A percentile compares a stretch with the other conserved stretches of the same genome.
phyloP scores from a whole-genome alignment of 805 yeast genomes.

The Candida dajiaensis region DNA sequence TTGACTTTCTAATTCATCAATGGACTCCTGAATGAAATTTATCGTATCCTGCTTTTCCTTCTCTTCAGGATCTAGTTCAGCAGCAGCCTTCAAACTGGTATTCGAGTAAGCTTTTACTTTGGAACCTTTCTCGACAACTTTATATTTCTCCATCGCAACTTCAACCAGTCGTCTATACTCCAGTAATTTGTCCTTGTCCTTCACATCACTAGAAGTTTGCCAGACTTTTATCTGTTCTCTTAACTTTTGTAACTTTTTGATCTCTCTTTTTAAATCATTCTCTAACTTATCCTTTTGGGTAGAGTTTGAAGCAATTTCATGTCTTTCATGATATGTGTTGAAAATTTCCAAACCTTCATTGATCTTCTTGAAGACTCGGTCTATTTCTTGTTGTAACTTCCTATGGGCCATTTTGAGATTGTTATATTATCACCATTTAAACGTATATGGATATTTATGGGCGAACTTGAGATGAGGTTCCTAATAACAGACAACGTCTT shows the following conservation, averaged over 20 bases:
- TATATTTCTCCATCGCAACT: slow-evolving; percentile 90
- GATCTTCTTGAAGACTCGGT: slow-evolving; percentile 82
- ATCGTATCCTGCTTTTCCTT: slow-evolving; percentile 69
- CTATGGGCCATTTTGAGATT: slow-evolving; percentile 20
- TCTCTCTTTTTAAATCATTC: slow-evolving; percentile 86
- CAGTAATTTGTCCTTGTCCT: slow-evolving; percentile 74
- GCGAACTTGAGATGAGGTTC: not conserved
- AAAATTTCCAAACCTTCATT: slow-evolving; percentile 84
- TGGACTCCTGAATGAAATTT: slow-evolving; percentile 60
- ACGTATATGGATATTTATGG: not conserved
- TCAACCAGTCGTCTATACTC: slow-evolving; percentile 70
- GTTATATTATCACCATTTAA: slow-evolving; percentile 11
- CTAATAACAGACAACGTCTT: not conserved
- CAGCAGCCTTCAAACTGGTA: slow-evolving; percentile 75
- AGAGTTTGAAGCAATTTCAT: slow-evolving; percentile 69
- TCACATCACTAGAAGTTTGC: slow-evolving; percentile 84
- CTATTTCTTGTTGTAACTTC: slow-evolving; percentile 56
- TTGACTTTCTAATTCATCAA: slow-evolving; percentile 79
- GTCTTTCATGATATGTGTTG: slow-evolving; percentile 80
- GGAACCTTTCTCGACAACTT: slow-evolving; percentile 86
- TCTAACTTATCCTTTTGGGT: slow-evolving; percentile 91
- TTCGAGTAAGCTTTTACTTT: slow-evolving; percentile 91
- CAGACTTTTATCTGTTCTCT: slow-evolving; percentile 95
- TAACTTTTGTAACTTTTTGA: slow-evolving; percentile 85
- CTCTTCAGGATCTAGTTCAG: slow-evolving; percentile 65